Percentiles rank a stretch among this genome's conserved stretches.
Conservation (phyloP, 345 rosid genomes). For the Gossypium bickii region DNA sequence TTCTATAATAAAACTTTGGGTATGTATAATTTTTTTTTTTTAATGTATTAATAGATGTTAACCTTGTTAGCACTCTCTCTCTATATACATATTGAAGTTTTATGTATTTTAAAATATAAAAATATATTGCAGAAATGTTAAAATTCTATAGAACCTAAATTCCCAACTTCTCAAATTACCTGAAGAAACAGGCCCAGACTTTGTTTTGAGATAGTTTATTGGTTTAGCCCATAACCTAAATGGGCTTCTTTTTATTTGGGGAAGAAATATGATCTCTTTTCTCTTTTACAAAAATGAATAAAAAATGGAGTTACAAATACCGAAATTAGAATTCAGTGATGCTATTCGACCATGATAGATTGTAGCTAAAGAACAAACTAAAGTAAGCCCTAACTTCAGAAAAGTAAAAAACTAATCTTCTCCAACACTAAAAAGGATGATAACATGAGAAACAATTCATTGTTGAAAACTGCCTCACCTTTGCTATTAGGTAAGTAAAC, state of each 20-base stretch:
- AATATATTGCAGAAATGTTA: no score
- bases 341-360: no score
- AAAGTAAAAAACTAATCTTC: no score
- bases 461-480: background rate
- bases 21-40: background rate
- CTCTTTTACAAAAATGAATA: no score
- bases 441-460: background rate
- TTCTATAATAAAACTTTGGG: background rate
- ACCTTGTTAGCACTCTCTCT: background rate
- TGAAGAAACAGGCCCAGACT: background rate
- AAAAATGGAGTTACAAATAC: no score
- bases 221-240: background rate
- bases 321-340: no score
- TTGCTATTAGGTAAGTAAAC: background rate
- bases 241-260: background rate
- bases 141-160: no score
- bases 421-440: background rate
- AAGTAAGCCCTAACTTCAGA: no score
- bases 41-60: background rate
- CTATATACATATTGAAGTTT: background rate
- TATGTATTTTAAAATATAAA: no score
- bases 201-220: background rate
- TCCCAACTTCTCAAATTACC: background rate
- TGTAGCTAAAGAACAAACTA: no score
- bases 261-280: background rate